Percentiles rank a stretch among this genome's conserved stretches.
These are phyloP conservation scores for Dalechampia spathulata DNA, from an alignment of 441 rosid species.

Conservation along the genomic window DNA sequence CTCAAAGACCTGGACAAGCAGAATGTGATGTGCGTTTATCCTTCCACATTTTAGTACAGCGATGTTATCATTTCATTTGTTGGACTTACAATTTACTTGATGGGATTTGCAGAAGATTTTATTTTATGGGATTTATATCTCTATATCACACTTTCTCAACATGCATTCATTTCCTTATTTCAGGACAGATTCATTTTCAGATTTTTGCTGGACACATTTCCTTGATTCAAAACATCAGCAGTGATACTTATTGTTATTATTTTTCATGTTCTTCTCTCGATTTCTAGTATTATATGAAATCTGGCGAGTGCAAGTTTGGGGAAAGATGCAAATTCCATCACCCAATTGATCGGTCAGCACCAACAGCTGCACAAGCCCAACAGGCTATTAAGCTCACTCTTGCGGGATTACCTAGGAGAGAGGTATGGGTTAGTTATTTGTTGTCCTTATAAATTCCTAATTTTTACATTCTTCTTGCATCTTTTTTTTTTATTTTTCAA, in stretches of 20 bases:
- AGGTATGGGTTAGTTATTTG: conserved; percentile 36
- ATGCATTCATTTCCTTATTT: not conserved
- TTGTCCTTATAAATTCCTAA: not conserved
- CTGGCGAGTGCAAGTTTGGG: conserved; percentile 79
- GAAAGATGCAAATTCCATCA: conserved; percentile 87
- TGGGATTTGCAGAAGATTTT: not conserved
- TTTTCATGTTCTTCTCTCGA: not conserved
- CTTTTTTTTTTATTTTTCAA: not conserved
- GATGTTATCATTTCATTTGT: conserved; percentile 1
- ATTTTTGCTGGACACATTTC: not conserved
- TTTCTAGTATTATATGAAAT: conserved; percentile 81
- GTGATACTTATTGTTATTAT: not conserved
- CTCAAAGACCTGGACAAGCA: conserved; percentile 82
- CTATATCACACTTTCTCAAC: not conserved
- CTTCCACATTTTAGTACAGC: not conserved
- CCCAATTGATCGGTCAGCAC: conserved; percentile 60
- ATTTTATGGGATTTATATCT: not conserved
- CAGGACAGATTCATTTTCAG: not conserved
- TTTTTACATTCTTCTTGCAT: too few species aligned
- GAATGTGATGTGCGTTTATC: conserved; percentile 79
- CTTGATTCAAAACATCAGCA: conserved; percentile 1
- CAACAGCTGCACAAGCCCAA: too few species aligned
- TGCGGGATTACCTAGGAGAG: conserved; percentile 96
- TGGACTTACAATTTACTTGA: not conserved
- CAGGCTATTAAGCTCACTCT: conserved; percentile 74